A percentile compares a stretch with the other conserved stretches of the same genome.
Conservation (phyloP, 192 early-diverging fungal genomes). For the Umbelopsis sp. region DNA sequence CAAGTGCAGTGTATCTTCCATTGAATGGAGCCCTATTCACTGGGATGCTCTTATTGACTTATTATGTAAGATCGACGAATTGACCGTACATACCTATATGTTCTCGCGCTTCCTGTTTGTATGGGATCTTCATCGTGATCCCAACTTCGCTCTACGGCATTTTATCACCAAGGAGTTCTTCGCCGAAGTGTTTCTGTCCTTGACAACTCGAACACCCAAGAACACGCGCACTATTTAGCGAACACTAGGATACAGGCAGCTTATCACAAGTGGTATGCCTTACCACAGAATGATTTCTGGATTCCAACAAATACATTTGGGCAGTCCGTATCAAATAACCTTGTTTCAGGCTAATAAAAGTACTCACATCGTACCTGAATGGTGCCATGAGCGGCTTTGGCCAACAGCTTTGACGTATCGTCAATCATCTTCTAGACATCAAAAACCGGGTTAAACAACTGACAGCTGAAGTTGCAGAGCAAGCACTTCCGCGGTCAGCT, state of each 20-base stretch:
- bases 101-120: too few relatives aligned
- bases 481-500: not conserved
- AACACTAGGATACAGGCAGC: not conserved
- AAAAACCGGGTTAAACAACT: not conserved
- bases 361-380: not conserved
- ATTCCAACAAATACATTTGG: not conserved
- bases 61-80: too few relatives aligned
- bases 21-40: too few relatives aligned
- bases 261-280: not conserved
- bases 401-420: conserved; percentile 15
- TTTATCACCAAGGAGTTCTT: too few relatives aligned
- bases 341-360: not conserved
- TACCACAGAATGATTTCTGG: conserved; percentile 1
- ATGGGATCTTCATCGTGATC: too few relatives aligned
- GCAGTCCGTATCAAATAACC: not conserved
- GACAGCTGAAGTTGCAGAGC: not conserved
- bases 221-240: too few relatives aligned
- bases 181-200: too few relatives aligned
- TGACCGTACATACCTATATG: too few relatives aligned
- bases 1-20: not conserved
- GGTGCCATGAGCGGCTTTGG: not conserved
- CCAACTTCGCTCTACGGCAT: too few relatives aligned
- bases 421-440: conserved; percentile 3
- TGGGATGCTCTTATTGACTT: too few relatives aligned
- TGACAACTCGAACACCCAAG: too few relatives aligned